These are phyloP conservation scores for Eucommia ulmoides DNA, from an alignment of 257 asterid species.

Conservation along the genomic window DNA sequence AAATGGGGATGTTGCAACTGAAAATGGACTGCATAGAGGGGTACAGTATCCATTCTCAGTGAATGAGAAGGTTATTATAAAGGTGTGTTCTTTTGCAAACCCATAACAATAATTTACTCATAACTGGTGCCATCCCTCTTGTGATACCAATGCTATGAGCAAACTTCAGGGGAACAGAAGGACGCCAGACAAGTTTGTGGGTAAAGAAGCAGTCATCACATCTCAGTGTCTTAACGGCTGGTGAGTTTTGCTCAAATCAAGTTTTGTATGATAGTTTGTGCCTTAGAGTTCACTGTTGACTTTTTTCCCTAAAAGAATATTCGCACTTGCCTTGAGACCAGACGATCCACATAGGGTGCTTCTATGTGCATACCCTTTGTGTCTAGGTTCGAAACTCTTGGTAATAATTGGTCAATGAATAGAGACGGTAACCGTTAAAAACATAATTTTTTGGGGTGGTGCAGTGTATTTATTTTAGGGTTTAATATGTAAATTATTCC, in stretches of 20 bases:
- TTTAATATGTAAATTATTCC: no score
- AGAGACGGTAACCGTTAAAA: no score
- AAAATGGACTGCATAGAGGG: conserved; percentile 56
- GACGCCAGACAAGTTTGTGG: conserved; percentile 95
- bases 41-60: conserved; percentile 87
- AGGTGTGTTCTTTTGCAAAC: conserved; percentile 30
- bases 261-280: background rate
- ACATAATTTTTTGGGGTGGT: no score
- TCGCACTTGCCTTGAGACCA: no score
- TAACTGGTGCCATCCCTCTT: conserved; percentile 2
- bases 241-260: conserved; percentile 32
- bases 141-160: background rate
- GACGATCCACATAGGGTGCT: no score
- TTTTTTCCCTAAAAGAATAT: no score
- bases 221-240: conserved; percentile 97
- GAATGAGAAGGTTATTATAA: conserved; percentile 76
- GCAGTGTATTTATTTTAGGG: no score
- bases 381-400: no score
- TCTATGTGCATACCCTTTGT: no score
- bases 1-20: conserved; percentile 55
- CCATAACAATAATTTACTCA: background rate
- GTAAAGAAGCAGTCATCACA: conserved; percentile 91
- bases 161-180: conserved; percentile 80
- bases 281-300: no score
- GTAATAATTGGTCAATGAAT: no score